Evolutionary conservation across 2,329 filamentous ascomycete species (phyloP).

Genomic region (Pezicula rhizophila): DNA sequence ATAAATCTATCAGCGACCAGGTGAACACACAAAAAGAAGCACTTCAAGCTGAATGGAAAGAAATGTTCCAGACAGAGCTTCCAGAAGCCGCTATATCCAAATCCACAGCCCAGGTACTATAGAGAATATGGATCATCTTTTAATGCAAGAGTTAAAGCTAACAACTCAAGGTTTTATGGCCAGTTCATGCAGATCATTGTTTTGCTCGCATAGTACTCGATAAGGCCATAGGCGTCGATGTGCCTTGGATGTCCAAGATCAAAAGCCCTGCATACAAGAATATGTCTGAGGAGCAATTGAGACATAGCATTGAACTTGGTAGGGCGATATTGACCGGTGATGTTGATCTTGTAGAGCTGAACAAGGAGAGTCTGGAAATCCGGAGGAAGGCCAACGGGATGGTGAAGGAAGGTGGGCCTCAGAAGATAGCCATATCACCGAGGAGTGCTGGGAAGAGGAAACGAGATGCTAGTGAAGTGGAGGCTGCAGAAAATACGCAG

Average conservation of each 20-base stretch:
- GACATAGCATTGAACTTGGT: slow-evolving; percentile 31
- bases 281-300: slow-evolving; percentile 33
- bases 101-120: slow-evolving; percentile 10
- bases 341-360: slow-evolving; percentile 31
- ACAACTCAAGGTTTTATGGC: slow-evolving; percentile 31
- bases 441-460: slow-evolving; percentile 5
- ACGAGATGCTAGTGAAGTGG: background rate
- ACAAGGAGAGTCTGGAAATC: slow-evolving; percentile 32
- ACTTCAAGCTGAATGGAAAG: slow-evolving; percentile 18
- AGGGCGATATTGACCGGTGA: slow-evolving; percentile 30
- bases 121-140: background rate
- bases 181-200: slow-evolving; percentile 36
- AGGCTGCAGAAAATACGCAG: background rate
- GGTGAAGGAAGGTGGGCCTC: background rate
- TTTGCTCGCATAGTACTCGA: slow-evolving; percentile 40
- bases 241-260: slow-evolving; percentile 36
- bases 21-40: background rate
- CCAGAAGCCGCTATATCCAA: slow-evolving; percentile 17
- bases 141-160: background rate
- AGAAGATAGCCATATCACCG: background rate
- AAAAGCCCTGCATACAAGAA: slow-evolving; percentile 36
- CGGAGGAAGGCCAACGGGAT: slow-evolving; percentile 26
- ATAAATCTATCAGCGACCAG: background rate
- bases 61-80: slow-evolving; percentile 17
- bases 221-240: slow-evolving; percentile 30